A percentile compares a stretch with the other conserved stretches of the same genome.
phyloP scores from a whole-genome alignment of 768 basidiomycete species.

The Auricularia cornea region DNA sequence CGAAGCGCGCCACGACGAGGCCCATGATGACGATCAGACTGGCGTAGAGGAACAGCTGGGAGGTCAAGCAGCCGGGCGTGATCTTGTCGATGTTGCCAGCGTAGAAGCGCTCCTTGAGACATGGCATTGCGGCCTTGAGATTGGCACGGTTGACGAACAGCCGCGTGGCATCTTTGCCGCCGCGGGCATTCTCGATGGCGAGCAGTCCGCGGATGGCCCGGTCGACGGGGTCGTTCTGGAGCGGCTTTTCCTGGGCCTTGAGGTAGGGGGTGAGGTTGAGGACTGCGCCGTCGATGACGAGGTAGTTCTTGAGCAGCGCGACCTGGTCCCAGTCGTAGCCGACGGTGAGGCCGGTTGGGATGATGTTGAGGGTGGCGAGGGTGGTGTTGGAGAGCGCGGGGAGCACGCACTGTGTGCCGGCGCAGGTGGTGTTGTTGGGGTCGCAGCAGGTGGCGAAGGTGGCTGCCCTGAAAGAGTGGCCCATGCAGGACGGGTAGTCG shows the following conservation, averaged over 20 bases:
- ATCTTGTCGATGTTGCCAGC: constrained; percentile 97
- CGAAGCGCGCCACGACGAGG: constrained; percentile 84
- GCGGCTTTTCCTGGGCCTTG: constrained; percentile 53
- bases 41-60: constrained; percentile 79
- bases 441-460: constrained; percentile 59
- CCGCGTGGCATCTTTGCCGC: constrained; percentile 85
- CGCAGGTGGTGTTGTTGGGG: constrained; percentile 17
- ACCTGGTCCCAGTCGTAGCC: constrained; percentile 94
- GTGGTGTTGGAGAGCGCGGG: constrained; percentile 50
- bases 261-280: constrained; percentile 90
- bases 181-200: constrained; percentile 32
- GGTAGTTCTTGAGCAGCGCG: constrained; percentile 54
- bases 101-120: constrained; percentile 76
- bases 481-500: constrained; percentile 58
- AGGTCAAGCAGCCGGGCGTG: constrained; percentile 91
- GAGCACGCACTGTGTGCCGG: constrained; percentile 56
- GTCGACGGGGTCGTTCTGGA: constrained; percentile 74
- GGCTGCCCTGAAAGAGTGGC: constrained; percentile 58
- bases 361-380: constrained; percentile 51
- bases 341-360: constrained; percentile 56
- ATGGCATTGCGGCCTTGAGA: constrained; percentile 62
- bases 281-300: constrained; percentile 90
- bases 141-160: constrained; percentile 68
- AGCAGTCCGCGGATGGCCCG: constrained; percentile 71
- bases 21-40: constrained; percentile 87